Conservation (phyloP, 1,139 yeast genomes). For the Zygosaccharomyces sapae region DNA sequence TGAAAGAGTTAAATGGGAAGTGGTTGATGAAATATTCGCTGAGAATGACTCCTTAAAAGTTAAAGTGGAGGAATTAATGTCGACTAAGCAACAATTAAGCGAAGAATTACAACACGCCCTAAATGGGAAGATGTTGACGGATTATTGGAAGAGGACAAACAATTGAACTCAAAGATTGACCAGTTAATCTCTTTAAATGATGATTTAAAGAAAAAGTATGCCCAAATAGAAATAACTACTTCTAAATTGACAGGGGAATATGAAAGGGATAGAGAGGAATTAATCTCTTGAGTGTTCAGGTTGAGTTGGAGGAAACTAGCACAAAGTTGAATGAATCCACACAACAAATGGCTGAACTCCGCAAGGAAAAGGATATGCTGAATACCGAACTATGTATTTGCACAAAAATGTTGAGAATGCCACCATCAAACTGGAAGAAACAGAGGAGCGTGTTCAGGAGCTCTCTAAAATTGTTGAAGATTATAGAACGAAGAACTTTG, state of each 20-base stretch:
- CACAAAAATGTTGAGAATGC: background rate
- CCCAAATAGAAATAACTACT: background rate
- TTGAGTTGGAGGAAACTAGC: background rate
- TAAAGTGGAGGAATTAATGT: background rate
- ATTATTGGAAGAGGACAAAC: conserved; percentile 3
- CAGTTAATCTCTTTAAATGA: background rate
- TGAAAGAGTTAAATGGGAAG: conserved; percentile 4
- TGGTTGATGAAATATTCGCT: background rate
- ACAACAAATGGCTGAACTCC: background rate
- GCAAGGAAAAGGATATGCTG: background rate
- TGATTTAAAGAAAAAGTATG: background rate
- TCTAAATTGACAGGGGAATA: background rate
- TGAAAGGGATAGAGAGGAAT: background rate
- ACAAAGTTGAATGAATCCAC: background rate
- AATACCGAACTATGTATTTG: background rate
- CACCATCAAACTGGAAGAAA: background rate
- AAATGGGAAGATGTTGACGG: conserved; percentile 7
- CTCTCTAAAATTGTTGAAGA: background rate
- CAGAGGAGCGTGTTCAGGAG: background rate
- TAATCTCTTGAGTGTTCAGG: background rate
- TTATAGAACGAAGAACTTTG: background rate
- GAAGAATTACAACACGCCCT: conserved; percentile 1
- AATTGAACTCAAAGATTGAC: background rate
- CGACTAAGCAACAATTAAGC: background rate
- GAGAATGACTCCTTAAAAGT: conserved; percentile 3